Percentiles rank a stretch among this genome's conserved stretches.
phyloP scores from a whole-genome alignment of 1,284 basidiomycete species.

The Athelia sp. region DNA sequence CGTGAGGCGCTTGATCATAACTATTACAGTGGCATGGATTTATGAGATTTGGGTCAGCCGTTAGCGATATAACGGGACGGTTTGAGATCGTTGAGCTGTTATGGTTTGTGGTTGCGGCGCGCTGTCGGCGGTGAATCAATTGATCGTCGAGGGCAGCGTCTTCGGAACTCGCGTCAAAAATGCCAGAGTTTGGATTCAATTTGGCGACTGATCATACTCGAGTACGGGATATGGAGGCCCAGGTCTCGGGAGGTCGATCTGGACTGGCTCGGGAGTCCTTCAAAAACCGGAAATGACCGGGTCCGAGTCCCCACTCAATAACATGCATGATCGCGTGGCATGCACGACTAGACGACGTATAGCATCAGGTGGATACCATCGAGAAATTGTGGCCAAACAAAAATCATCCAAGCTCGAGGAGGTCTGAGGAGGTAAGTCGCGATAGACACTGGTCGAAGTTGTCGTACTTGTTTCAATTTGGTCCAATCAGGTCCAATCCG shows the following conservation, averaged over 20 bases:
- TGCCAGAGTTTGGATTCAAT: constrained; percentile 62
- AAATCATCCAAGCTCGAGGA: no score
- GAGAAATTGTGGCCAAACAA: constrained; percentile 6
- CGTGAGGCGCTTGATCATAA: constrained; percentile 47
- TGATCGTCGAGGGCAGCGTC: constrained; percentile 62
- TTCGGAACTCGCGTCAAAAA: constrained; percentile 52
- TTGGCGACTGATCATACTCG: constrained; percentile 76
- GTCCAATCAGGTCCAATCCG: no score
- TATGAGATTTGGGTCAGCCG: constrained; percentile 22
- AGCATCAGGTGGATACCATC: constrained; percentile 9
- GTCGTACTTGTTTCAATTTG: no score
- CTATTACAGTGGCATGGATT: constrained; percentile 52
- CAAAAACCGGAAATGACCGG: no score
- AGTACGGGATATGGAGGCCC: no score
- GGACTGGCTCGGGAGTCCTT: no score
- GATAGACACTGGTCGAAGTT: no score
- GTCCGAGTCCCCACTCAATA: no score
- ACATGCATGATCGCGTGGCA: no score
- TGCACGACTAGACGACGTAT: no score
- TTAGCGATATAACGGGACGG: constrained; percentile 12
- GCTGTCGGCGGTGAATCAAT: constrained; percentile 57
- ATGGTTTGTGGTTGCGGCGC: constrained; percentile 33
- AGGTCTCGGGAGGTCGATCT: no score
- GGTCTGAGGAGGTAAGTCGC: no score
- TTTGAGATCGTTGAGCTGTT: constrained; percentile 15